Percentiles rank a stretch among this genome's conserved stretches.
Conservation (phyloP, 805 yeast species). For the Pichia exigua region DNA sequence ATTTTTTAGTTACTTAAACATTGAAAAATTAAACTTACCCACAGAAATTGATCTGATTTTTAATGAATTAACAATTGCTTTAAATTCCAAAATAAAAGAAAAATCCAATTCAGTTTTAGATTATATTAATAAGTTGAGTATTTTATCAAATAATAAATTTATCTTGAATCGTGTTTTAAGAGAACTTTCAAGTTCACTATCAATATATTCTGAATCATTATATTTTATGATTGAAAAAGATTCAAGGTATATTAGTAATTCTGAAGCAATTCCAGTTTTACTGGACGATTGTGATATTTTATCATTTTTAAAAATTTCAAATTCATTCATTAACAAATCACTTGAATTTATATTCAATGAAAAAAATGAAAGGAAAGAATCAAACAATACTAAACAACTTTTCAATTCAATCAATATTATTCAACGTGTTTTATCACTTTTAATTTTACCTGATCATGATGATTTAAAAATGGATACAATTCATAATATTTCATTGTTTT, state of each 20-base stretch:
- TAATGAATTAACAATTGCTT: slow-evolving; percentile 8
- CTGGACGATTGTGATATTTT: not conserved
- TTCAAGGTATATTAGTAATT: not conserved
- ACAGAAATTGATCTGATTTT: slow-evolving; percentile 16
- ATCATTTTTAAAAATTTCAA: slow-evolving; percentile 3
- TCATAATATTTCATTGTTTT: slow-evolving; percentile 1
- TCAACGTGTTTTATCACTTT: not conserved
- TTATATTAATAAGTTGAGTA: slow-evolving; percentile 5
- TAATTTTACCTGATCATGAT: not conserved
- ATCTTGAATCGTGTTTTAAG: not conserved
- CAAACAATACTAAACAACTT: not conserved
- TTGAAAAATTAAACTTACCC: slow-evolving; percentile 13
- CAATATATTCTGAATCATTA: not conserved
- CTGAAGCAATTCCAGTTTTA: not conserved
- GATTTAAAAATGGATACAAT: not conserved
- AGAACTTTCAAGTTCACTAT: not conserved
- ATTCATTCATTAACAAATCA: not conserved
- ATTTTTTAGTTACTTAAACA: slow-evolving; percentile 14
- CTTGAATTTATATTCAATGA: not conserved
- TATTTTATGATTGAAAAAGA: not conserved
- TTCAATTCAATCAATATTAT: not conserved
- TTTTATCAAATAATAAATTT: not conserved
- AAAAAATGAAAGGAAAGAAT: not conserved
- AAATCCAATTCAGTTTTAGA: not conserved
- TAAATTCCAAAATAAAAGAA: not conserved